These are phyloP conservation scores for Diaporthe capsici DNA, from an alignment of 2,329 filamentous ascomycete genomes.

Conservation along the genomic window DNA sequence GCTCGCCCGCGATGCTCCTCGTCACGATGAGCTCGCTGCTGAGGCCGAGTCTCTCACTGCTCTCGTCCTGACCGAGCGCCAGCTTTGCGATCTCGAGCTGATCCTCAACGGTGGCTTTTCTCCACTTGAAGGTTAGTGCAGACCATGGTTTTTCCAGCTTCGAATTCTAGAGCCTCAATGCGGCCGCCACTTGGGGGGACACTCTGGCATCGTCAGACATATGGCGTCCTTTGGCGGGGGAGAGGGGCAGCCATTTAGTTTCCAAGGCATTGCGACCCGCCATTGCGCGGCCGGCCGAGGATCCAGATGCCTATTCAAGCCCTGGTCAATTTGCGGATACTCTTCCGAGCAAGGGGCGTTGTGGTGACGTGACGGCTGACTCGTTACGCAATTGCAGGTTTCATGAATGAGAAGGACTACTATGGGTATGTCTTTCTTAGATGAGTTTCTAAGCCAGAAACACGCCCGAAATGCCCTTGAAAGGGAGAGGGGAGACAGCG, in stretches of 20 bases:
- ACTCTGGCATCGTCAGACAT: conserved; percentile 3
- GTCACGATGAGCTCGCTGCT: conserved; percentile 81
- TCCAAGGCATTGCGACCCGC: conserved; percentile 37
- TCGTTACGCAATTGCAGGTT: conserved; percentile 69
- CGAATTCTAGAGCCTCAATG: not conserved
- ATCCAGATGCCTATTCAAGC: conserved; percentile 26
- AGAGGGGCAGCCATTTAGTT: conserved; percentile 17
- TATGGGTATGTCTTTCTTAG: conserved; percentile 75
- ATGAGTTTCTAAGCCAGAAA: not conserved
- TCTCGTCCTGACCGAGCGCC: conserved; percentile 88
- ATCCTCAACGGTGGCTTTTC: conserved; percentile 99
- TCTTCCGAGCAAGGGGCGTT: conserved; percentile 23
- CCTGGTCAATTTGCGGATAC: conserved; percentile 24
- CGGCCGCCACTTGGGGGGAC: not conserved
- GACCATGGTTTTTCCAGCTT: not conserved
- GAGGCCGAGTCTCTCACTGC: conserved; percentile 92
- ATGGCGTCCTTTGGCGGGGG: conserved; percentile 33
- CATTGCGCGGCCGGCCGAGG: conserved; percentile 27
- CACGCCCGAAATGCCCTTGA: not conserved
- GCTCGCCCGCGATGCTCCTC: conserved; percentile 89
- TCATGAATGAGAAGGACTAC: conserved; percentile 98
- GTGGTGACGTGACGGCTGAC: conserved; percentile 36
- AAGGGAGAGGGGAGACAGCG: not conserved
- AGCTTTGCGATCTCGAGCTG: conserved; percentile 97
- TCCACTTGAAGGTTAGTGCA: conserved; percentile 86